Evolutionary conservation across 2,329 filamentous ascomycete genomes (phyloP).

Genomic region (Aphanoascus verrucosus): DNA sequence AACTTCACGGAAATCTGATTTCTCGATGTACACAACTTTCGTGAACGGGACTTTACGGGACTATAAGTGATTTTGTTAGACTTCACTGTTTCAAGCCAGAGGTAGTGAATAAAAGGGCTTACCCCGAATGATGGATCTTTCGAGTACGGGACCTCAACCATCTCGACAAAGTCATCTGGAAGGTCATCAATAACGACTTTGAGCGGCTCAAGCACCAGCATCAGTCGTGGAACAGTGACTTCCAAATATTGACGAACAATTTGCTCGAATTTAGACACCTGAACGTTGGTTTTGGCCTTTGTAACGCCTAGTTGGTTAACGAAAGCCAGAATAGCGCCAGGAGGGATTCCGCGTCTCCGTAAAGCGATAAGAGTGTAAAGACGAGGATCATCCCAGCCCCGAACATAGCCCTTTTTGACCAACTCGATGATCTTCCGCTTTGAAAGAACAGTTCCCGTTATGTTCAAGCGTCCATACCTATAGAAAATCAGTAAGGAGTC

Average conservation of each 20-base stretch:
- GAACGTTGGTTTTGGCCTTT: slow-evolving; percentile 63
- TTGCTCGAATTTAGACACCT: slow-evolving; percentile 66
- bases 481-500: neutral
- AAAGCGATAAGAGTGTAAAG: slow-evolving; percentile 73
- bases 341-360: slow-evolving; percentile 67
- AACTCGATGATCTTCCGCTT: slow-evolving; percentile 71
- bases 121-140: slow-evolving; percentile 53
- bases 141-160: slow-evolving; percentile 63
- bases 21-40: slow-evolving; percentile 73
- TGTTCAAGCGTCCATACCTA: slow-evolving; percentile 54
- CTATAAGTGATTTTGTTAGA: slow-evolving; percentile 7
- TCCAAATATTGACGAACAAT: slow-evolving; percentile 77
- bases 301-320: slow-evolving; percentile 80
- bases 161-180: slow-evolving; percentile 53
- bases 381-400: slow-evolving; percentile 67
- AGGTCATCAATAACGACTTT: slow-evolving; percentile 67
- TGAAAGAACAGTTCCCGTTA: slow-evolving; percentile 68
- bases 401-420: slow-evolving; percentile 40
- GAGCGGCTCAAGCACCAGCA: slow-evolving; percentile 74
- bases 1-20: slow-evolving; percentile 63
- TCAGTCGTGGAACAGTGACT: slow-evolving; percentile 68
- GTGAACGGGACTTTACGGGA: slow-evolving; percentile 55
- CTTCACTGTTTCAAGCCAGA: neutral
- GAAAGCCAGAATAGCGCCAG: slow-evolving; percentile 72
- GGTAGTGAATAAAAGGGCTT: slow-evolving; percentile 12